Conservation (phyloP, 805 yeast species). For the Teunomyces cretensis region DNA sequence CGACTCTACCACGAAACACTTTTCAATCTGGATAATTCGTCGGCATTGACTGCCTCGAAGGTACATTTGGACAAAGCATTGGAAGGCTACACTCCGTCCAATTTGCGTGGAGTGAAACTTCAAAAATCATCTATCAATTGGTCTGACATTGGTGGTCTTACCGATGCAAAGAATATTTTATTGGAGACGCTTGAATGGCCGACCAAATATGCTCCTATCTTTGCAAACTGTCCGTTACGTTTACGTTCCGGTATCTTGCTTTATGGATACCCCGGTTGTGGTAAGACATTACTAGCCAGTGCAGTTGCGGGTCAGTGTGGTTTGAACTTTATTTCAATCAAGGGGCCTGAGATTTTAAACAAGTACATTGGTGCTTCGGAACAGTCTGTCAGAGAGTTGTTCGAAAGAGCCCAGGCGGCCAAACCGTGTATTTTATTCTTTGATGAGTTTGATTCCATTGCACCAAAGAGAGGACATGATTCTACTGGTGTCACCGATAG, state of each 20-base stretch:
- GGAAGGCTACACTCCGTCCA: slow-evolving; percentile 73
- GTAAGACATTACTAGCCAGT: slow-evolving; percentile 88
- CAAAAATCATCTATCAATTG: slow-evolving; percentile 76
- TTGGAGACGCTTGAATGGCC: slow-evolving; percentile 97
- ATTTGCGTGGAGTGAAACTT: slow-evolving; percentile 81
- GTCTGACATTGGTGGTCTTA: slow-evolving; percentile 88
- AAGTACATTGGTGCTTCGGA: slow-evolving; percentile 97
- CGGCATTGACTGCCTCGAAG: slow-evolving; percentile 20
- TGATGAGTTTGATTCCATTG: slow-evolving; percentile 95
- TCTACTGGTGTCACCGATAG: slow-evolving; percentile 97
- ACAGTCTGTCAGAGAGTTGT: slow-evolving; percentile 88
- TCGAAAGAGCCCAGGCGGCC: slow-evolving; percentile 92
- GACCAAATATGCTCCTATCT: slow-evolving; percentile 92
- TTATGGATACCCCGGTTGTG: slow-evolving; percentile 98
- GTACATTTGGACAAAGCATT: slow-evolving; percentile 55
- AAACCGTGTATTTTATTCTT: slow-evolving; percentile 91
- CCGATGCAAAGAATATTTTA: slow-evolving; percentile 69
- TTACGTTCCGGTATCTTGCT: slow-evolving; percentile 85
- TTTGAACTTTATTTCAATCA: slow-evolving; percentile 84
- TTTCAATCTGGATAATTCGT: slow-evolving; percentile 12
- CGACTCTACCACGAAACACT: slow-evolving; percentile 59
- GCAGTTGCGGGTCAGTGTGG: slow-evolving; percentile 96
- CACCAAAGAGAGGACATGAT: slow-evolving; percentile 97
- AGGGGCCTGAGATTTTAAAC: slow-evolving; percentile 93
- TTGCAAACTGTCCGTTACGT: slow-evolving; percentile 81